Evolutionary conservation across 805 yeast genomes (phyloP), one percentile per base, ranked within the genome.

Genomic region (Grigorovia yakushimaensis): DNA sequence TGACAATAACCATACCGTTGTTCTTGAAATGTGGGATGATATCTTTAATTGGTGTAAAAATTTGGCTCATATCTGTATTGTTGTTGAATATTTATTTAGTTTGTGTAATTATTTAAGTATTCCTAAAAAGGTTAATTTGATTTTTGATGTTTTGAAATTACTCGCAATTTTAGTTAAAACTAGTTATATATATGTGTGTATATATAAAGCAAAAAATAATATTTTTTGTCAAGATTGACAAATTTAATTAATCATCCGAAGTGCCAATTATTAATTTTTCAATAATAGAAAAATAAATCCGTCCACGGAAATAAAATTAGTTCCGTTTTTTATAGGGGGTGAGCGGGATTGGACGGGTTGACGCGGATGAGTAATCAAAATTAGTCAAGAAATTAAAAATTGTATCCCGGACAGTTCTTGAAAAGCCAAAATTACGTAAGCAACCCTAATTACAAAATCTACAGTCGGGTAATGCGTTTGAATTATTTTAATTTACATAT

Each of bases 1-100:
- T 84, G n/a, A 93, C 98, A 42, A 93, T 78, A 43, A 93, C 73
- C 59, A 91, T 88, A 64, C 88, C 56, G 44, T 64, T 64, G 42
- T 57, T 49, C 45, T 57, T 57, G 55, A 65, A 65, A 39, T 57
- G 60, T 35, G 55, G 54, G 23, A 65, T 49, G 8, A 60, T 68
- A n/a, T 61, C 51, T 44, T 60, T 58, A 41, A 64, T 61, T 42
- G 59, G 53, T 13, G 54, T 50, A 43, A 62, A 60, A 22, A 39
- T 36, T 44, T 39, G 18, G 24, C 37, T 24, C 43, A 41, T 44
- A 17, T 33, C 27, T 10, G 43, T 41, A 15, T 21, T 23, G 33
- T 35, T 24, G 17, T 39, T 21, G 21, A 1, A 21, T 38, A 15
- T 10, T 15, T 20, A 20, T 27, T n/a, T 11, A n/a, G 38, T 17